phyloP scores from a whole-genome alignment of 768 basidiomycete genomes.

The Rhodotorula taiwanensis region DNA sequence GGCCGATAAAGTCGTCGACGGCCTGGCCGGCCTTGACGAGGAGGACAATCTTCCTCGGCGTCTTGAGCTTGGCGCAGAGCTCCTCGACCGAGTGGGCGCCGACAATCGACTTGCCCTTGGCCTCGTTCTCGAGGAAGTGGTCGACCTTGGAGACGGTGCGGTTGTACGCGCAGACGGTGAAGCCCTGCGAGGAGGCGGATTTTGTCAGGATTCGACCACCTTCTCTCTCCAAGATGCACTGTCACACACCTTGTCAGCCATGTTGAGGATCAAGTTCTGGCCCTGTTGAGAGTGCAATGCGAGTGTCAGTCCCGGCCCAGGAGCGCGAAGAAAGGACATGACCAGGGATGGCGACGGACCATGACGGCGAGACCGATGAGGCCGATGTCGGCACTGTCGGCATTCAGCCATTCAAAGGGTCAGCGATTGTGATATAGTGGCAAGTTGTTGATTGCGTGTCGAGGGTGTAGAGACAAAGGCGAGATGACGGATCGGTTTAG shows the following conservation, averaged over 20 bases:
- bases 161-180: constrained; percentile 94
- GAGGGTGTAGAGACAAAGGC: too few relatives aligned
- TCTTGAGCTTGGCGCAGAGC: constrained; percentile 84
- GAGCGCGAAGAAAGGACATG: too few relatives aligned
- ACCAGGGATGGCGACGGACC: constrained; percentile 8
- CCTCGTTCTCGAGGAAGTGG: constrained; percentile 88
- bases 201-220: not conserved
- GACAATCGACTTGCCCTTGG: constrained; percentile 93
- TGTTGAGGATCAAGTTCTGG: constrained; percentile 42
- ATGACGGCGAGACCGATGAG: constrained; percentile 42
- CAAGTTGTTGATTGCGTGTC: too few relatives aligned
- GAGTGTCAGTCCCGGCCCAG: not conserved
- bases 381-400: constrained; percentile 5
- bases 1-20: constrained; percentile 87
- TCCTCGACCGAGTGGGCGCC: constrained; percentile 92
- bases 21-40: constrained; percentile 97
- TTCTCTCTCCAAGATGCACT: too few relatives aligned
- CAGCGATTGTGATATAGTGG: too few relatives aligned
- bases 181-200: constrained; percentile 51
- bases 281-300: constrained; percentile 24
- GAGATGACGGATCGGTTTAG: too few relatives aligned
- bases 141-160: constrained; percentile 95
- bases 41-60: constrained; percentile 91
- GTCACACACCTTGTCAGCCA: constrained; percentile 70
- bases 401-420: too few relatives aligned